Evolutionary conservation across 441 rosid genomes (phyloP).

Genomic region (Brassica balearica): DNA sequence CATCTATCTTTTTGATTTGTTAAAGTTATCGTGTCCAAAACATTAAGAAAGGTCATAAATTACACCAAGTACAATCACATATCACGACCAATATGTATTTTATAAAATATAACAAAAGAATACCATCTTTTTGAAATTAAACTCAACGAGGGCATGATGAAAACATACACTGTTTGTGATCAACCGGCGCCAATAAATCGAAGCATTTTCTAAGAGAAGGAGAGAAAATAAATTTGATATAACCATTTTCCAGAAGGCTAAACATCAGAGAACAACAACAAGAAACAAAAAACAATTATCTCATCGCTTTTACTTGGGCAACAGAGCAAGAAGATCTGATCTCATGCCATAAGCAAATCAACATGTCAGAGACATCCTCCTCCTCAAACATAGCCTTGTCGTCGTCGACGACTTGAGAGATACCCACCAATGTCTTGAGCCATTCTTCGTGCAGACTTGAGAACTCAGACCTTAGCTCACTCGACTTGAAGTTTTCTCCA

Average conservation of each 20-base stretch:
- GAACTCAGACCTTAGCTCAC: constrained; percentile 84
- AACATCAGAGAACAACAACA: not conserved
- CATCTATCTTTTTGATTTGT: too few relatives aligned
- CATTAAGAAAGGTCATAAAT: too few relatives aligned
- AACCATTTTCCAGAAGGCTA: constrained; percentile 10
- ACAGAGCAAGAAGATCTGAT: constrained; percentile 48
- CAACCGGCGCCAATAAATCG: too few relatives aligned
- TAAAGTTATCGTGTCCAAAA: too few relatives aligned
- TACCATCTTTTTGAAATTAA: too few relatives aligned
- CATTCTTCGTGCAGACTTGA: constrained; percentile 93
- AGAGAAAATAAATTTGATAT: not conserved
- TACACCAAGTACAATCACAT: too few relatives aligned
- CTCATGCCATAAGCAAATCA: constrained; percentile 94
- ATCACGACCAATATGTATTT: too few relatives aligned
- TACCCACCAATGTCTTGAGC: constrained; percentile 61
- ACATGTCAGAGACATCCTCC: constrained; percentile 70
- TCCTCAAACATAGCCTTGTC: constrained; percentile 27
- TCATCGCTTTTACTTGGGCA: constrained; percentile 8
- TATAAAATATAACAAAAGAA: too few relatives aligned
- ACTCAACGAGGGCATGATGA: too few relatives aligned
- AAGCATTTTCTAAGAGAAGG: too few relatives aligned
- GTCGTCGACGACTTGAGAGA: constrained; percentile 43
- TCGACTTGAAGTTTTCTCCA: constrained; percentile 73
- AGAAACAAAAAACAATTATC: not conserved
- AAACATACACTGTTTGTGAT: too few relatives aligned